These are phyloP conservation scores for Trametes pubescens DNA, from an alignment of 1,284 basidiomycete species.

Conservation along the genomic window DNA sequence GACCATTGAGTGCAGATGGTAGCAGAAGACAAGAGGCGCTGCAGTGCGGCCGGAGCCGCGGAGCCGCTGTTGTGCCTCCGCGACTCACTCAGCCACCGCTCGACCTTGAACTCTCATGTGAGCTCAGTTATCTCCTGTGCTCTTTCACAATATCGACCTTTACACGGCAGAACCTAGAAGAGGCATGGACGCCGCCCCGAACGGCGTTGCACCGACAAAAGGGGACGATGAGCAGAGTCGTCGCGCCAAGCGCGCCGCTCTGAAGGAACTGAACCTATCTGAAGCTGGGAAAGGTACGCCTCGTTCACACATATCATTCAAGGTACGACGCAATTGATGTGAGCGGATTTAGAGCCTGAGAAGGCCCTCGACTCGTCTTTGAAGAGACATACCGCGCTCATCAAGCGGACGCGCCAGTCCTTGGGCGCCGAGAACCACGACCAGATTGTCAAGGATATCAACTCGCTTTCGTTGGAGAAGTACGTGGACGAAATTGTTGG, in stretches of 20 bases:
- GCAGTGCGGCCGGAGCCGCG: neutral
- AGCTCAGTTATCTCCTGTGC: neutral
- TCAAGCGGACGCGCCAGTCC: constrained; percentile 88
- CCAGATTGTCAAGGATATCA: constrained; percentile 91
- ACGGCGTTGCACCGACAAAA: constrained; percentile 45
- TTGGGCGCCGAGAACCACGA: constrained; percentile 83
- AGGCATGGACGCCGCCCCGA: constrained; percentile 35
- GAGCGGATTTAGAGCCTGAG: constrained; percentile 54
- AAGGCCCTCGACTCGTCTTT: constrained; percentile 88
- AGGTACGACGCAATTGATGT: neutral
- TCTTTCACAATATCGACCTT: neutral
- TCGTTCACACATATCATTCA: neutral
- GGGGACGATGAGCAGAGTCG: constrained; percentile 71
- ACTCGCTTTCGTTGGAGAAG: constrained; percentile 90
- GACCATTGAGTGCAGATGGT: neutral
- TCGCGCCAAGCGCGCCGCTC: constrained; percentile 59
- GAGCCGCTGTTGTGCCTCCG: neutral
- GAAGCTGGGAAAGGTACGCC: constrained; percentile 55
- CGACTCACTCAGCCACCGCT: neutral
- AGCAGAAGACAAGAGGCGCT: neutral
- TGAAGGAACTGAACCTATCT: constrained; percentile 62
- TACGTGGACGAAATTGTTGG: constrained; percentile 95
- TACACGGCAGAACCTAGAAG: neutral
- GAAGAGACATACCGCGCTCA: constrained; percentile 92
- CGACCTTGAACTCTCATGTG: constrained; percentile 3